A percentile compares a stretch with the other conserved stretches of the same genome.
phyloP scores from a whole-genome alignment of 2,329 filamentous ascomycete species.

The Aspergillus vadensis region DNA sequence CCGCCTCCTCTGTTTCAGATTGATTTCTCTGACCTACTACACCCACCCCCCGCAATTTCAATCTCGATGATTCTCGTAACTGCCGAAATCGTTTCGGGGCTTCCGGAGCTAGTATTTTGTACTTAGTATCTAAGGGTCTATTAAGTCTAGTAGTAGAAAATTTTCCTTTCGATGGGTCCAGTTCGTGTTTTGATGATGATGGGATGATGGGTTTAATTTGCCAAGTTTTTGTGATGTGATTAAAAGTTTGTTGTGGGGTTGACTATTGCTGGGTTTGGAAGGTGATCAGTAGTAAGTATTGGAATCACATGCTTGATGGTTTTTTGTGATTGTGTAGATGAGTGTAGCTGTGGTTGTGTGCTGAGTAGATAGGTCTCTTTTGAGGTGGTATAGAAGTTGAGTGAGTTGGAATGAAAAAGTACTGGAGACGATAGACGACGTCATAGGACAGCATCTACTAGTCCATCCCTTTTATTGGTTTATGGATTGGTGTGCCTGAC shows the following conservation, averaged over 20 bases:
- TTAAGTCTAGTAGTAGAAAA: no score
- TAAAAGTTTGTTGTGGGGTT: no score
- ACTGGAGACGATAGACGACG: neutral
- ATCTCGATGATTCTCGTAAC: neutral
- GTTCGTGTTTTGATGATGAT: neutral
- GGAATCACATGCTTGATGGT: no score
- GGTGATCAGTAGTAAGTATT: no score
- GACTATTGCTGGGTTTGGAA: no score
- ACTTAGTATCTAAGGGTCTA: no score
- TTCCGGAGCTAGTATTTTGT: neutral
- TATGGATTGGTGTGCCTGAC: neutral
- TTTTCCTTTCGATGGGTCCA: neutral
- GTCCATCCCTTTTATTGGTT: neutral
- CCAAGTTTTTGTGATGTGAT: no score
- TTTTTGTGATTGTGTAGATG: no score
- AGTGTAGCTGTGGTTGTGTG: no score
- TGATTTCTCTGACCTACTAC: neutral
- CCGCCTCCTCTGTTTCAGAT: neutral
- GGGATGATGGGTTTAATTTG: neutral
- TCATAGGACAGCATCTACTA: neutral
- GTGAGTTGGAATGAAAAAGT: no score
- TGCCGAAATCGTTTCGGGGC: neutral
- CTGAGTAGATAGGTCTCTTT: no score
- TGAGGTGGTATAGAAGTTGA: no score
- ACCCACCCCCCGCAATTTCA: neutral